Evolutionary conservation across 129 eudicot genomes (phyloP).

Genomic region (Deinandra increscens): DNA sequence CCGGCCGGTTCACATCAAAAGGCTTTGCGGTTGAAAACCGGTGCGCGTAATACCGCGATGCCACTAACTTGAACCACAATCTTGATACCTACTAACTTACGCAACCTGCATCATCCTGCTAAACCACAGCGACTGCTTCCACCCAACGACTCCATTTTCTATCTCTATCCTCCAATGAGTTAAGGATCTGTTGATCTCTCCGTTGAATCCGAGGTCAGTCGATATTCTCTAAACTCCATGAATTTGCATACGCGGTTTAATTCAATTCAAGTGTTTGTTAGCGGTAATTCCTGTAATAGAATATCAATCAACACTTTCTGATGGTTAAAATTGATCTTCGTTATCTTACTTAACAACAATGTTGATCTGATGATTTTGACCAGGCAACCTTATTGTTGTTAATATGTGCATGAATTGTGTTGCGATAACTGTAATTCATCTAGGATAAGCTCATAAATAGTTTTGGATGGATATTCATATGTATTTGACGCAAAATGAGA

Average conservation of each 20-base stretch:
- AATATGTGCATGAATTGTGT: slow-evolving; percentile 6
- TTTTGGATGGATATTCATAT: background rate
- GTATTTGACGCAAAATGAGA: slow-evolving; percentile 7
- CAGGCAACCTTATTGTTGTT: background rate
- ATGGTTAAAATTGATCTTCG: background rate
- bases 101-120: too few relatives aligned
- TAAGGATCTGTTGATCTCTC: slow-evolving; percentile 18
- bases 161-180: slow-evolving; percentile 16
- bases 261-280: slow-evolving; percentile 11
- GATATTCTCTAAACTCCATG: background rate
- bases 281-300: slow-evolving; percentile 12
- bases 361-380: slow-evolving; percentile 19
- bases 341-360: background rate
- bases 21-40: background rate
- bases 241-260: background rate
- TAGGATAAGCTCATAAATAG: background rate
- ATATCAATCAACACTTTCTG: slow-evolving; percentile 6
- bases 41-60: background rate
- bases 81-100: slow-evolving; percentile 16
- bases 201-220: slow-evolving; percentile 27
- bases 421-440: background rate
- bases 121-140: slow-evolving; percentile 3
- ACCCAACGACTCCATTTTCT: background rate
- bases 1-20: too few relatives aligned
- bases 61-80: slow-evolving; percentile 14